A percentile compares a stretch with the other conserved stretches of the same genome.
Conservation (phyloP, 2,329 filamentous ascomycete genomes). For the Talaromyces funiculosus region DNA sequence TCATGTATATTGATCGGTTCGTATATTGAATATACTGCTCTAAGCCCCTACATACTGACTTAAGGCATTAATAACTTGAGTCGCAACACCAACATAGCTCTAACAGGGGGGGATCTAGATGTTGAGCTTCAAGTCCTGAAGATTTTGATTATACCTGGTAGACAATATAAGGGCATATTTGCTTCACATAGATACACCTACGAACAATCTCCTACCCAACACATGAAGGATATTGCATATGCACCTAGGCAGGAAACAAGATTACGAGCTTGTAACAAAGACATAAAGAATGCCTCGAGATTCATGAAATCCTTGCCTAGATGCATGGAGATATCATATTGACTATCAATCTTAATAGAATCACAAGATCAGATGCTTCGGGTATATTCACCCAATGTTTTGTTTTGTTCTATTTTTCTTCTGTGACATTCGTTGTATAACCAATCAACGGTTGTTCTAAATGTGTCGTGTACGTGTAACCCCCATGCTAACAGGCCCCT, state of each 20-base stretch:
- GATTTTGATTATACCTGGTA: background rate
- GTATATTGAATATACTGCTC: background rate
- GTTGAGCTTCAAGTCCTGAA: background rate
- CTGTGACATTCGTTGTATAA: background rate
- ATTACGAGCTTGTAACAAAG: background rate
- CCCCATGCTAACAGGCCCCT: background rate
- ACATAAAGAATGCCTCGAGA: background rate
- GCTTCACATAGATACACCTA: background rate
- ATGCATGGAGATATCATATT: background rate
- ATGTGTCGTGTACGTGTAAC: background rate
- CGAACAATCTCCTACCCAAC: background rate
- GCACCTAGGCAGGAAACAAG: background rate
- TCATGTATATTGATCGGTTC: background rate
- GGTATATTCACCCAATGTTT: background rate
- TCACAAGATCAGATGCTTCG: background rate
- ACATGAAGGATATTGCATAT: background rate
- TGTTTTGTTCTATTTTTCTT: background rate
- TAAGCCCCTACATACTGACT: too few species aligned
- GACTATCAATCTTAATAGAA: background rate
- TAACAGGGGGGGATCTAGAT: background rate
- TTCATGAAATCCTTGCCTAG: background rate
- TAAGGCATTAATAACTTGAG: too few species aligned
- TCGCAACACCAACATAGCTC: background rate
- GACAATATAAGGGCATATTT: background rate
- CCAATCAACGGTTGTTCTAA: background rate